Evolutionary conservation across 2,329 filamentous ascomycete genomes (phyloP).

Genomic region (Colletotrichum sp.): DNA sequence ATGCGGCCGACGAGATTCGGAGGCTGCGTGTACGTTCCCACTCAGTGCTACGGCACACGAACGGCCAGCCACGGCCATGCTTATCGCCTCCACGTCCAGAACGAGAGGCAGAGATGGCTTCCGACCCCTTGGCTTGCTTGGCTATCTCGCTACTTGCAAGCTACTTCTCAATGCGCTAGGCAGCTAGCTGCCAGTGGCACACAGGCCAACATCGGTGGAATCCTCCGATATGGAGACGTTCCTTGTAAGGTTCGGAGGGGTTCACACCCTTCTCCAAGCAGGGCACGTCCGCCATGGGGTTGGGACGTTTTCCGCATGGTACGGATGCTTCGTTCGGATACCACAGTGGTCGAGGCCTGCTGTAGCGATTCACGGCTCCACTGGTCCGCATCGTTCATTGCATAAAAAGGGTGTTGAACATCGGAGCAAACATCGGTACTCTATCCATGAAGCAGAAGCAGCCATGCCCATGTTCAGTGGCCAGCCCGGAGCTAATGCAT

Average conservation of each 20-base stretch:
- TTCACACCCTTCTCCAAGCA: not conserved
- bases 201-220: slow-evolving; percentile 1
- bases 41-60: not conserved
- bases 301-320: slow-evolving; percentile 12
- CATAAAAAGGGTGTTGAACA: not conserved
- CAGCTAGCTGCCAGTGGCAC: not conserved
- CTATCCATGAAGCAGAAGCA: not conserved
- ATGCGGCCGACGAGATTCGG: not conserved
- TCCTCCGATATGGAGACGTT: slow-evolving; percentile 4
- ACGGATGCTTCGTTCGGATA: not conserved
- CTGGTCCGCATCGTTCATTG: not conserved
- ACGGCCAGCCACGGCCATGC: not conserved
- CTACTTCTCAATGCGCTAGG: not conserved
- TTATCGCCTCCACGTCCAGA: not conserved
- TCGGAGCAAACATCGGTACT: not conserved
- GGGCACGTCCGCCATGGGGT: slow-evolving; percentile 6
- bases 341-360: not conserved
- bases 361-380: not conserved
- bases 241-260: not conserved
- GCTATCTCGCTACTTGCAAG: not conserved
- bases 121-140: slow-evolving; percentile 2
- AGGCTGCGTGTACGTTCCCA: not conserved
- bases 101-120: not conserved
- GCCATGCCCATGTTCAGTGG: not conserved
- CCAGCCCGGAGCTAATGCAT: not conserved